These are phyloP conservation scores for Funneliformis mosseae DNA, from an alignment of 192 early-diverging fungal species.

Conservation along the genomic window DNA sequence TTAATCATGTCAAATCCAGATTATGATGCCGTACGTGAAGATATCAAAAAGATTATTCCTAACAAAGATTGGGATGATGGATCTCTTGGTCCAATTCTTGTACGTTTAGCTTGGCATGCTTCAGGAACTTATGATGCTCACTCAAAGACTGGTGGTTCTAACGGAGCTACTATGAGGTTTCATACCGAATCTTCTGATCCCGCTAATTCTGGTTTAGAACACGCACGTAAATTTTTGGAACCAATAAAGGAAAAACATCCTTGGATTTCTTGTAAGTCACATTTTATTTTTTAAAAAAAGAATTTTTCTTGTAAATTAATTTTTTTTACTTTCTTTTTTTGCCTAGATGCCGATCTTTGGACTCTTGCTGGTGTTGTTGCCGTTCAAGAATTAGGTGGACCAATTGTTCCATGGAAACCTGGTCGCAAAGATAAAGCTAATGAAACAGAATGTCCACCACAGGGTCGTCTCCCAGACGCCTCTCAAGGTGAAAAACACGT, in stretches of 20 bases:
- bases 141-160: conserved; percentile 59
- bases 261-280: conserved; percentile 53
- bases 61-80: conserved; percentile 58
- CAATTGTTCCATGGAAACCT: conserved; percentile 64
- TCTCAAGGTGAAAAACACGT: conserved; percentile 58
- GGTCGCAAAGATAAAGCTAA: conserved; percentile 57
- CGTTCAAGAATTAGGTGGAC: conserved; percentile 72
- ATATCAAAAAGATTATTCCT: conserved; percentile 43
- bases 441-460: conserved; percentile 58
- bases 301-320: neutral
- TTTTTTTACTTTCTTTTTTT: neutral
- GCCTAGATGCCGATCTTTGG: conserved; percentile 69
- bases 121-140: conserved; percentile 67
- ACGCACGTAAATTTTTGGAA: conserved; percentile 55
- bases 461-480: conserved; percentile 71
- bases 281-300: neutral
- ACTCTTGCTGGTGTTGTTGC: conserved; percentile 71
- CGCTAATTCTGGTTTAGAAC: conserved; percentile 65
- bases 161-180: conserved; percentile 73
- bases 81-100: conserved; percentile 65
- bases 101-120: conserved; percentile 64
- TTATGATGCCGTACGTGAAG: conserved; percentile 46
- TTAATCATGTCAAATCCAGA: conserved; percentile 9
- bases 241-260: conserved; percentile 64
- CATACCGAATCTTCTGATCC: conserved; percentile 60